A percentile compares a stretch with the other conserved stretches of the same genome.
These are phyloP conservation scores for Fragosphaeria purpurea DNA, from an alignment of 2,329 filamentous ascomycete species.

Conservation along the genomic window DNA sequence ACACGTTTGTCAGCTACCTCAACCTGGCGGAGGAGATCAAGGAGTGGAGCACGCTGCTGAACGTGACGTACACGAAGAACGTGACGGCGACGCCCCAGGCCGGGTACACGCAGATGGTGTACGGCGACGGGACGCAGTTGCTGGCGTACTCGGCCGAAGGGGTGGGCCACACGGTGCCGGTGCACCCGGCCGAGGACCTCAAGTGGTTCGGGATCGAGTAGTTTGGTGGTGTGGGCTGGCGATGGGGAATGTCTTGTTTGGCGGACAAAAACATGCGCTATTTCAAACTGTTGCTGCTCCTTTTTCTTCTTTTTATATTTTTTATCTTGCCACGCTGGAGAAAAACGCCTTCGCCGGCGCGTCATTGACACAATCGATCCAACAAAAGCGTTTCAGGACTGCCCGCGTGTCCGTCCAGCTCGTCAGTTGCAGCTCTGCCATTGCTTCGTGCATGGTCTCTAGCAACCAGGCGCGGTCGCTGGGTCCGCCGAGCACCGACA, in stretches of 20 bases:
- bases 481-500: background rate
- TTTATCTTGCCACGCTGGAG: background rate
- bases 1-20: constrained; percentile 37
- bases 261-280: no score
- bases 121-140: constrained; percentile 22
- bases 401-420: background rate
- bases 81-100: constrained; percentile 18
- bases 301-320: background rate
- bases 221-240: no score
- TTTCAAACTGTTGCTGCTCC: no score
- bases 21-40: constrained; percentile 19
- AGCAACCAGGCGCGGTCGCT: background rate
- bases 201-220: constrained; percentile 15
- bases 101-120: constrained; percentile 20
- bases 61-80: constrained; percentile 15
- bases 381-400: background rate
- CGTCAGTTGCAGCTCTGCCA: background rate
- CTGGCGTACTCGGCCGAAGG: constrained; percentile 20
- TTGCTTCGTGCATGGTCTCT: background rate
- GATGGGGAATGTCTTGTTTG: no score
- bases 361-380: background rate
- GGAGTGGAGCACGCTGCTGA: constrained; percentile 22
- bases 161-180: constrained; percentile 19
- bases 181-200: constrained; percentile 18
- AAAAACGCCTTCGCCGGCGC: background rate